These are phyloP conservation scores for Hypoxylon rubiginosum DNA, from an alignment of 2,329 filamentous ascomycete species.

Conservation along the genomic window DNA sequence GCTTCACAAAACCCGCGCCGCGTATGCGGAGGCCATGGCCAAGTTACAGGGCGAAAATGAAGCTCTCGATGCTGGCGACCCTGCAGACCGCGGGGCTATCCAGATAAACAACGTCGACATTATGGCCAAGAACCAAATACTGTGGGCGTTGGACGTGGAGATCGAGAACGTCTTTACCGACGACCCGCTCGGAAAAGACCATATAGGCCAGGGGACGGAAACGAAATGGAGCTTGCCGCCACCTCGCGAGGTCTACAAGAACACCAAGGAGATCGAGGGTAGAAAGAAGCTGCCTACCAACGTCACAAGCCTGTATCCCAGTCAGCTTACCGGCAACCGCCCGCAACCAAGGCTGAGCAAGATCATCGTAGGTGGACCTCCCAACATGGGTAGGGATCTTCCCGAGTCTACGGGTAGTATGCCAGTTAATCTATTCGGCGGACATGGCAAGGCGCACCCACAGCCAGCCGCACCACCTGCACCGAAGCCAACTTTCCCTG, in stretches of 20 bases:
- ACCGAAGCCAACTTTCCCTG: no score
- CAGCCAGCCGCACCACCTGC: background rate
- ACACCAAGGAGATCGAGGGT: constrained; percentile 23
- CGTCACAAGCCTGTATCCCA: constrained; percentile 33
- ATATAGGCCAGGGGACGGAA: constrained; percentile 17
- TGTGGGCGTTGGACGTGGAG: constrained; percentile 41
- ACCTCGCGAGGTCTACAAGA: constrained; percentile 12
- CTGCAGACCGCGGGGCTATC: constrained; percentile 35
- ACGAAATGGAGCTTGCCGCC: constrained; percentile 21
- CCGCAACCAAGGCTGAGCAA: constrained; percentile 24
- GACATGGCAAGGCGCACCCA: no score
- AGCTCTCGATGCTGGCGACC: constrained; percentile 38
- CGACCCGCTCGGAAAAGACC: constrained; percentile 11
- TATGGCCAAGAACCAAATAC: constrained; percentile 39
- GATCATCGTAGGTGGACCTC: constrained; percentile 40
- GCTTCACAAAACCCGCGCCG: constrained; percentile 8
- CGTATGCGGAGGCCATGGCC: constrained; percentile 18
- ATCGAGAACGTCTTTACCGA: constrained; percentile 27
- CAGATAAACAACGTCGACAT: constrained; percentile 44
- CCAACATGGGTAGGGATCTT: constrained; percentile 16
- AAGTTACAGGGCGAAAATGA: constrained; percentile 23
- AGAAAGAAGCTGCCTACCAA: constrained; percentile 30
- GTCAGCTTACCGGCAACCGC: constrained; percentile 42
- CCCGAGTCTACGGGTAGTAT: background rate
- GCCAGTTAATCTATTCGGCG: background rate